Percentiles rank a stretch among this genome's conserved stretches.
These are phyloP conservation scores for Lepidium didymum DNA, from an alignment of 345 rosid species.

Conservation along the genomic window DNA sequence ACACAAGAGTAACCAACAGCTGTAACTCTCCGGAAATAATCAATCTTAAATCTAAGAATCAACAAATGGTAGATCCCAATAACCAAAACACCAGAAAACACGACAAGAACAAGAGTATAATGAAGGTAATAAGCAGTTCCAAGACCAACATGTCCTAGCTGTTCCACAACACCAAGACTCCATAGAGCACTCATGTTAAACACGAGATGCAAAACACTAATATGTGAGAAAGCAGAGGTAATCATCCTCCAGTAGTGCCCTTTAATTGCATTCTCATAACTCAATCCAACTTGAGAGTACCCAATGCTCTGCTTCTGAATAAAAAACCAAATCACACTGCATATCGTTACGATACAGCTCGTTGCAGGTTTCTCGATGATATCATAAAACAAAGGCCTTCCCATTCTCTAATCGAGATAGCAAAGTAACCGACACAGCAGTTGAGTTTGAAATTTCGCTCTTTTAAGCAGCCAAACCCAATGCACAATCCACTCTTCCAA, in stretches of 20 bases:
- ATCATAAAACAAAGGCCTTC: conserved; percentile 77
- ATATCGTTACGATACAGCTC: conserved; percentile 62
- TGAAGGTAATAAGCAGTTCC: conserved; percentile 83
- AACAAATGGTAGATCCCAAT: conserved; percentile 74
- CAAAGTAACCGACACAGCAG: not conserved
- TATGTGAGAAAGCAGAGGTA: conserved; percentile 93
- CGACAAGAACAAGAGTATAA: conserved; percentile 70
- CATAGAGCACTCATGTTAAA: conserved; percentile 98
- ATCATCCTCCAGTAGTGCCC: conserved; percentile 95
- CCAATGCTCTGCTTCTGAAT: conserved; percentile 91
- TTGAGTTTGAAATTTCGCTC: not conserved
- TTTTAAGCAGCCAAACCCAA: not conserved
- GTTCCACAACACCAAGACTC: conserved; percentile 94
- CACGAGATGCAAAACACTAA: conserved; percentile 85
- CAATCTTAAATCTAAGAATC: conserved; percentile 68
- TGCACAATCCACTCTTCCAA: not conserved
- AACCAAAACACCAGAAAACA: conserved; percentile 69
- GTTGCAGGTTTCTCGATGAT: conserved; percentile 84
- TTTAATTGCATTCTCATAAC: conserved; percentile 70
- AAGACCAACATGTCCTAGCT: conserved; percentile 60
- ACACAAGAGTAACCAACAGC: conserved; percentile 99
- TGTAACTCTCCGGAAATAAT: conserved; percentile 81
- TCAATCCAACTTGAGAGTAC: conserved; percentile 83
- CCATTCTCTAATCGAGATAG: conserved; percentile 37
- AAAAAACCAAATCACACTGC: conserved; percentile 71